Percentiles rank a stretch among this genome's conserved stretches.
Evolutionary conservation across 1,284 basidiomycete genomes (phyloP).

Genomic region (Inonotus hispidus): DNA sequence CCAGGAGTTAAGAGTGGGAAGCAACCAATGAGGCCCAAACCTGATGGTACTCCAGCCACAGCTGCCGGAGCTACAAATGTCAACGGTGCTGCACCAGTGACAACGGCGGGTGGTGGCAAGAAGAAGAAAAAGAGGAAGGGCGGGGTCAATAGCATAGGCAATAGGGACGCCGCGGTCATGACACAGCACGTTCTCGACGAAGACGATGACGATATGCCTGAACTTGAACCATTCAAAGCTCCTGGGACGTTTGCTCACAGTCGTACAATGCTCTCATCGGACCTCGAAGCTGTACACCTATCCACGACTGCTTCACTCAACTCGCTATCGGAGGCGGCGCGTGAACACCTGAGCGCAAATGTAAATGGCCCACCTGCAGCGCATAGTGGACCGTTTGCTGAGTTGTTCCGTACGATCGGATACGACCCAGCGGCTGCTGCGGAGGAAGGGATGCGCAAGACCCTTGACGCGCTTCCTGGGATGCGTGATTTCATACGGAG

Average conservation of each 20-base stretch:
- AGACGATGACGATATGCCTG: conserved; percentile 27
- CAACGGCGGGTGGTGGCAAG: conserved; percentile 24
- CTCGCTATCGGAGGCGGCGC: conserved; percentile 32
- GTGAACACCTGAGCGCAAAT: conserved; percentile 19
- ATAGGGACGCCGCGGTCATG: background rate
- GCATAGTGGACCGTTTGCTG: conserved; percentile 48
- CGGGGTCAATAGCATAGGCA: conserved; percentile 30
- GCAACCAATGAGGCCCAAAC: background rate
- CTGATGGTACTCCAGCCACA: background rate
- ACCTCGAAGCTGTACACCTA: conserved; percentile 43
- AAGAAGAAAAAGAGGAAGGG: conserved; percentile 46
- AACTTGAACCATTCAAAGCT: conserved; percentile 26
- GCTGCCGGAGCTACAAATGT: background rate
- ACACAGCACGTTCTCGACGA: conserved; percentile 29
- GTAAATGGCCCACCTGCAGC: conserved; percentile 27
- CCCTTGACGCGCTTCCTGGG: conserved; percentile 11
- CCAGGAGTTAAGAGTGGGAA: conserved; percentile 1
- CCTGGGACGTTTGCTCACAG: conserved; percentile 25
- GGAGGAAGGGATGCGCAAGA: conserved; percentile 12
- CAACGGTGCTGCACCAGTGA: background rate
- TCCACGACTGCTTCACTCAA: conserved; percentile 43
- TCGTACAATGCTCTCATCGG: conserved; percentile 36
- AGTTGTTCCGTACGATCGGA: conserved; percentile 52
- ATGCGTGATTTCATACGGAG: conserved; percentile 15
- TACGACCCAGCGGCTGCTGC: conserved; percentile 2